Conservation (phyloP, 1,284 basidiomycete species). For the Tilletia walkeri region DNA sequence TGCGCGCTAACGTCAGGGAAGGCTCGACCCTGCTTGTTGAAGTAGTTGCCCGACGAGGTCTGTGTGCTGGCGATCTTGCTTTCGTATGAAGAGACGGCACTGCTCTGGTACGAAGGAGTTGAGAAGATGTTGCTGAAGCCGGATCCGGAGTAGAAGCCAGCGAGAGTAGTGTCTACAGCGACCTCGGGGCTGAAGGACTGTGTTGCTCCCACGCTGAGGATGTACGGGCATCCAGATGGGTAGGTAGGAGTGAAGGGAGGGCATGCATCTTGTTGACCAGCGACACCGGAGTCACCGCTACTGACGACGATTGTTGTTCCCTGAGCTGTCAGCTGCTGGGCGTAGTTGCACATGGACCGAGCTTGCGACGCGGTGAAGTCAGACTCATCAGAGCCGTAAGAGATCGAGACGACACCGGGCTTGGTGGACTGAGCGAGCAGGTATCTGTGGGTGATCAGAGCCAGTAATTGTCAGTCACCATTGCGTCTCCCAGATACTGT, state of each 20-base stretch:
- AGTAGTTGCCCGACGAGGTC: constrained; percentile 60
- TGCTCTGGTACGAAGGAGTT: constrained; percentile 63
- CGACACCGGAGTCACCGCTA: constrained; percentile 52
- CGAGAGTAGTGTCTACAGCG: constrained; percentile 31
- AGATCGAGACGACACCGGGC: constrained; percentile 22
- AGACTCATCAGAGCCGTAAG: constrained; percentile 24
- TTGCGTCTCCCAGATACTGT: not conserved
- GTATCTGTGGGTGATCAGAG: constrained; percentile 5
- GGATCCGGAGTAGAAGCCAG: constrained; percentile 66
- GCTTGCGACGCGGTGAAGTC: constrained; percentile 21
- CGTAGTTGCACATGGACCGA: constrained; percentile 21
- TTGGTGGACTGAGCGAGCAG: not conserved
- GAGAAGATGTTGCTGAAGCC: constrained; percentile 70
- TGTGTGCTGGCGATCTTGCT: constrained; percentile 58
- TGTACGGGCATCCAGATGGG: constrained; percentile 25
- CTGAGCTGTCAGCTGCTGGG: constrained; percentile 21
- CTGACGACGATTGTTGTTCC: constrained; percentile 42
- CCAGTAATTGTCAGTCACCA: constrained; percentile 2
- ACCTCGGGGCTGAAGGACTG: constrained; percentile 38
- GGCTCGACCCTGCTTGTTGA: constrained; percentile 64
- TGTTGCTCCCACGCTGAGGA: constrained; percentile 27
- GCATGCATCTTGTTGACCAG: constrained; percentile 17
- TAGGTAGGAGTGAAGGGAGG: constrained; percentile 20
- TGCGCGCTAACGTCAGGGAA: constrained; percentile 73
- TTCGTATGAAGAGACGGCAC: constrained; percentile 65